phyloP scores from a whole-genome alignment of 306 rosid species.

The Glycine latifolia region DNA sequence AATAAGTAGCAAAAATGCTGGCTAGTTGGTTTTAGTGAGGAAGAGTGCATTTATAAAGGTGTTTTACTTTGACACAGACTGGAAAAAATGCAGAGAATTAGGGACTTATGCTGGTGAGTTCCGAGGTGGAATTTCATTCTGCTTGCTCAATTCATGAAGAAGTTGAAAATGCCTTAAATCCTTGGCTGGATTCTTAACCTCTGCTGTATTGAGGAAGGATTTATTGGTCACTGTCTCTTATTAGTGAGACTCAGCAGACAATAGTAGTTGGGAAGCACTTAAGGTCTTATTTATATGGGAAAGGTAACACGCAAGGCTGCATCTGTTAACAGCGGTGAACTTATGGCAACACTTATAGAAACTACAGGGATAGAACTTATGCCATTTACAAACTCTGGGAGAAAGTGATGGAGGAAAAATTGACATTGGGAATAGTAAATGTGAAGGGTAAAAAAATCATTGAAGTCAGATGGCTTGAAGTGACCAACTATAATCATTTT shows the following conservation, averaged over 20 bases:
- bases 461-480: slow-evolving; percentile 7
- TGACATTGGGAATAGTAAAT: neutral
- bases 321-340: neutral
- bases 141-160: neutral
- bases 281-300: too few relatives aligned
- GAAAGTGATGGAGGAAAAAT: neutral
- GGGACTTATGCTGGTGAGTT: neutral
- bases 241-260: neutral
- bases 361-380: neutral
- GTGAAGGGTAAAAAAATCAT: neutral
- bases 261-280: too few relatives aligned
- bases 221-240: slow-evolving; percentile 1
- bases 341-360: slow-evolving; percentile 3
- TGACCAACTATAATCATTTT: neutral
- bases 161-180: neutral
- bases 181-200: neutral
- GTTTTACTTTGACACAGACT: neutral
- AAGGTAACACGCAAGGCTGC: too few relatives aligned
- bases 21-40: slow-evolving; percentile 5
- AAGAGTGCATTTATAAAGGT: neutral
- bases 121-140: slow-evolving; percentile 5
- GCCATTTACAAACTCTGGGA: neutral
- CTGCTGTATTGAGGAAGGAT: neutral
- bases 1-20: neutral
- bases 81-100: slow-evolving; percentile 7